Evolutionary conservation across 768 basidiomycete species (phyloP), one percentile per base, ranked within the genome.

Genomic region (Megacollybia marginata): DNA sequence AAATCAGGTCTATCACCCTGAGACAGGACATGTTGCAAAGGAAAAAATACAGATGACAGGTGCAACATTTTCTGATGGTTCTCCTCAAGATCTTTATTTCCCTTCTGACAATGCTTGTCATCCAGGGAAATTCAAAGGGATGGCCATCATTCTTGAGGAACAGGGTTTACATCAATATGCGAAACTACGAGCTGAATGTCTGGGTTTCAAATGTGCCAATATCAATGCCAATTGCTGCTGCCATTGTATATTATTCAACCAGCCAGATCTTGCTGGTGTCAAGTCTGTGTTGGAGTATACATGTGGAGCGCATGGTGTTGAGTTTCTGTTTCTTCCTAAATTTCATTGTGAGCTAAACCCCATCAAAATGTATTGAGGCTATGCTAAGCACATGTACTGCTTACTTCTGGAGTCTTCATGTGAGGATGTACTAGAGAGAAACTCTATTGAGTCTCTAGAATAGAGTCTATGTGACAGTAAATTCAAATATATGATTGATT

Each of bases 271-370:
- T 44, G 16, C 35, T 1, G 15, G 12, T 15, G 47, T 46, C 35
- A n/a, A 35, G 34, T 54, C 50, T 8, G 10, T 47, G 5, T 47
- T 54, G 19, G 49, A 48, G 28, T 15, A 10, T 2, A 4, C 18
- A 3, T 54, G 53, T 34, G 20, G n/a, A 1, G 18, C 4, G 1
- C 28, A 15, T 10, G 48, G 48, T 2, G 18, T 54, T 20, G 5
- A 4, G 2, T n/a, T n/a, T n/a, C n/a, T n/a, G n/a, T n/a, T n/a
- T n/a, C n/a, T n/a, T n/a, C n/a, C n/a, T n/a, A n/a, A n/a, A 9
- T 54, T 54, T 51, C 69, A 72, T 48, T 48, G 45, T 28, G 55
- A 63, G 54, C 53, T 63, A 19, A 63, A 64, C 44, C 55, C 55
- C 33, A 64, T 64, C 43, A 60, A 64, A 47, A 48, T 54, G 52